These are phyloP conservation scores for Fistulifera pelliculosa DNA, from an alignment of 108 stramenopile species.

Conservation along the genomic window DNA sequence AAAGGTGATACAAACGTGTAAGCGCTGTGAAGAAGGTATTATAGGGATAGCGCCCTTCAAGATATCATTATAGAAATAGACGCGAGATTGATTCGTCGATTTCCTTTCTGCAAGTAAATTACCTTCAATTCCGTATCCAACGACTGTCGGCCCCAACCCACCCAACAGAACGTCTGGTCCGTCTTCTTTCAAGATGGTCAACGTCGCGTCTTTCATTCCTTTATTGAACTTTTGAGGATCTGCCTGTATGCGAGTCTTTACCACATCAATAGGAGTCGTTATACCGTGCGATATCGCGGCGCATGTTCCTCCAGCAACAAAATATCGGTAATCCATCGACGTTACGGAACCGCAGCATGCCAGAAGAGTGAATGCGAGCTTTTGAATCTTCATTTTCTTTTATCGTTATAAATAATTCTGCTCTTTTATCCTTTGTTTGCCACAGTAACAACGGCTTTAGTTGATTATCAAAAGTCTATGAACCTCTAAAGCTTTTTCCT, in stretches of 20 bases:
- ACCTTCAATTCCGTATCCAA: constrained; percentile 88
- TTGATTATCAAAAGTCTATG: no score
- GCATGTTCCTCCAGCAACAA: constrained; percentile 79
- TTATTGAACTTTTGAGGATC: constrained; percentile 52
- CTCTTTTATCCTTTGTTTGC: no score
- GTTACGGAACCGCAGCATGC: background rate
- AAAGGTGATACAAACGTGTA: no score
- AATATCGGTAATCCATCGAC: constrained; percentile 48
- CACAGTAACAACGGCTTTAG: no score
- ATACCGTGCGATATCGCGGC: constrained; percentile 79
- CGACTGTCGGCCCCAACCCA: constrained; percentile 81
- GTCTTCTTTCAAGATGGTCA: constrained; percentile 54
- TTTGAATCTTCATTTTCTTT: no score
- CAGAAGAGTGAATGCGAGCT: no score
- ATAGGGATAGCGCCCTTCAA: no score
- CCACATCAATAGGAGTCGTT: constrained; percentile 79
- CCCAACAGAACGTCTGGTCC: constrained; percentile 51
- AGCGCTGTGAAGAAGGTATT: no score
- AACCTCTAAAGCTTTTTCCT: no score
- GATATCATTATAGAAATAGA: no score
- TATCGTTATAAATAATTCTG: no score
- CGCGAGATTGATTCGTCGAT: no score
- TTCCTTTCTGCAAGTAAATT: constrained; percentile 11
- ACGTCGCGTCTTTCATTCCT: constrained; percentile 36
- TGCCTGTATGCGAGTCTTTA: constrained; percentile 83